Evolutionary conservation across 768 basidiomycete genomes (phyloP), one percentile per base, ranked within the genome.

Genomic region (Sporobolomyces phaffii): DNA sequence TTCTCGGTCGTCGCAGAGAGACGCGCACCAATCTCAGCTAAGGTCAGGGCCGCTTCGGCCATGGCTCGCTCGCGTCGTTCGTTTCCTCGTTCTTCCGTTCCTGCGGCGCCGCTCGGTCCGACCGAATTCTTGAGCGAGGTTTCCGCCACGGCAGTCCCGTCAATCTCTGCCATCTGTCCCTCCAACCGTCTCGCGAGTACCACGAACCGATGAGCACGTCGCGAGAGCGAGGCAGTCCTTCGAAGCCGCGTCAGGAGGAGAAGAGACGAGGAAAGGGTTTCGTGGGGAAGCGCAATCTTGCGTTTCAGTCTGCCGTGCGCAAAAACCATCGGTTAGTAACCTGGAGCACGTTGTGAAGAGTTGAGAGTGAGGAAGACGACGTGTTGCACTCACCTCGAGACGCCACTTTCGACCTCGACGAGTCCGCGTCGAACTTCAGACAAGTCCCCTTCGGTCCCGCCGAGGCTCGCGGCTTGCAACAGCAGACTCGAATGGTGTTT

Each of bases 31-130:
- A 98, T 81, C 77, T 99, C 94, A 1, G 93, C 90, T 13, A 98
- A 86, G 43, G 86, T 92, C 73, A 97, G 79, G n/a, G 93, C 94
- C 3, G 94, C 93, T 77, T 93, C 93, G 3, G 91, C 88, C 73
- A 97, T 86, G 20, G 84, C 84, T 13, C 94, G 82, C 74, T 96
- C 93, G 76, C 86, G 14, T 38, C 60, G 43, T 17, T 71, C 70
- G 86, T 71, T 90, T 88, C 33, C 90, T 87, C 73, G 87, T 87
- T 38, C 80, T 41, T 40, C 53, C 36, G 24, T 22, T n/a, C 76
- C 33, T 83, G 84, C 48, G 78, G 71, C 31, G 0, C 45, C 36
- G 6, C 10, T 24, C 43, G 51, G 45, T 15, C 2, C 22, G n/a
- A n/a, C n/a, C n/a, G n/a, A n/a, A n/a, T 33, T 34, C 50, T 2